A percentile compares a stretch with the other conserved stretches of the same genome.
phyloP scores from a whole-genome alignment of 2,329 filamentous ascomycete genomes.

The Elsinoe ampelina region DNA sequence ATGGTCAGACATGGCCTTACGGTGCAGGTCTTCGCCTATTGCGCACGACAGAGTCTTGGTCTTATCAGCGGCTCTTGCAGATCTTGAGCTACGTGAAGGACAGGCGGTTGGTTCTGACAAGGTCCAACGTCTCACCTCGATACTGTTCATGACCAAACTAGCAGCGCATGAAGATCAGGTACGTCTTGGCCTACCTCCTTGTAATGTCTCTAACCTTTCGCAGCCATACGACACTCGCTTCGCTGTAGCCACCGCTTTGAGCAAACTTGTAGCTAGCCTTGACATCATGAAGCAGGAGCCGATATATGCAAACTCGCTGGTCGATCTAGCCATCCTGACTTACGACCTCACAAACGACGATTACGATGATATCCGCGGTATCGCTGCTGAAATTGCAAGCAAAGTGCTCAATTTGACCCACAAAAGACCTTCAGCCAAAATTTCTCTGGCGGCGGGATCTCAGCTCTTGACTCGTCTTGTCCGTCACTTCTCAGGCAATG shows the following conservation, averaged over 20 bases:
- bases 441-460: slow-evolving; percentile 42
- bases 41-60: background rate
- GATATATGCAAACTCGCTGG: slow-evolving; percentile 22
- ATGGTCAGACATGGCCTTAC: background rate
- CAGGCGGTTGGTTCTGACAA: background rate
- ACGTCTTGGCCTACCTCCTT: background rate
- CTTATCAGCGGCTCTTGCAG: background rate
- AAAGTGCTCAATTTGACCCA: slow-evolving; percentile 34
- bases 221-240: slow-evolving; percentile 22
- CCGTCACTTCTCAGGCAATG: background rate
- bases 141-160: background rate
- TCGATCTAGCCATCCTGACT: slow-evolving; percentile 54
- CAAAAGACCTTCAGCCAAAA: slow-evolving; percentile 19
- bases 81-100: background rate
- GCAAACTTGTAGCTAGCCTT: slow-evolving; percentile 14
- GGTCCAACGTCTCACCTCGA: background rate
- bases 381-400: slow-evolving; percentile 46
- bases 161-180: slow-evolving; percentile 19
- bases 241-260: slow-evolving; percentile 22
- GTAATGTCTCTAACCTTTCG: background rate
- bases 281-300: background rate
- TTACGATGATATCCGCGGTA: slow-evolving; percentile 74
- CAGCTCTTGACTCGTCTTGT: slow-evolving; percentile 28
- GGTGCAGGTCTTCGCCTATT: background rate
- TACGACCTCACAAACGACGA: slow-evolving; percentile 80